Evolutionary conservation across 2,329 filamentous ascomycete species (phyloP), one percentile per base, ranked within the genome.

Genomic region (Colletotrichum salicis): DNA sequence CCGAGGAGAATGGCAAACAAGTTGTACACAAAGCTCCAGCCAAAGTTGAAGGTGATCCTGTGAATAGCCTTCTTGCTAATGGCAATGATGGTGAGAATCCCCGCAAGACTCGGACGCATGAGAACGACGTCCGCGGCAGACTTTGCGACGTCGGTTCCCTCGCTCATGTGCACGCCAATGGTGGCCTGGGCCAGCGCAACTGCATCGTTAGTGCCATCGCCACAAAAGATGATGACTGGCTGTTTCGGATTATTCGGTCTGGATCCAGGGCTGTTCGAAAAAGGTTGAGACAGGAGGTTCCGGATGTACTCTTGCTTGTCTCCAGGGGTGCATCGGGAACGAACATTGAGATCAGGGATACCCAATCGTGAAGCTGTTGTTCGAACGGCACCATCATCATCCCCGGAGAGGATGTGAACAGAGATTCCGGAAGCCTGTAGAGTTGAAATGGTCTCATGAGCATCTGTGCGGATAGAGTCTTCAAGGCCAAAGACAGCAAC

Each of bases 151-250:
- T 94, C 92, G 1, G 86, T 89, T 5, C 85, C 85, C 55, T 81
- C 79, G 70, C 87, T 88, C 78, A 96, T 88, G 74, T 94, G 91
- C 0, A 95, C 84, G 33, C 94, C 94, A 33, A 96, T 87, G 6
- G 87, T 88, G 1, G 94, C 92, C 77, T 91, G 88, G 0, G 92
- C 90, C 2, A 96, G 85, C 0, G 93, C 93, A 3, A 89, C 85
- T 0, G 93, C 92, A 76, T 96, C 93, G 78, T 96, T 96, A 15
- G 92, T 94, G 1, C 94, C 94, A 75, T 96, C 93, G 41, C 93
- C 93, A 62, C 89, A 87, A 79, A 96, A 95, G 6, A 95, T 80
- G 22, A 94, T 87, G 1, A 86, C 79, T 0, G 81, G 76, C 52
- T 77, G 74, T 41, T 76, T 76, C 6, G 45, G 37, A 8, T 74